Percentiles rank a stretch among this genome's conserved stretches.
Conservation (phyloP, 257 asterid genomes). For the Solanum chilense region DNA sequence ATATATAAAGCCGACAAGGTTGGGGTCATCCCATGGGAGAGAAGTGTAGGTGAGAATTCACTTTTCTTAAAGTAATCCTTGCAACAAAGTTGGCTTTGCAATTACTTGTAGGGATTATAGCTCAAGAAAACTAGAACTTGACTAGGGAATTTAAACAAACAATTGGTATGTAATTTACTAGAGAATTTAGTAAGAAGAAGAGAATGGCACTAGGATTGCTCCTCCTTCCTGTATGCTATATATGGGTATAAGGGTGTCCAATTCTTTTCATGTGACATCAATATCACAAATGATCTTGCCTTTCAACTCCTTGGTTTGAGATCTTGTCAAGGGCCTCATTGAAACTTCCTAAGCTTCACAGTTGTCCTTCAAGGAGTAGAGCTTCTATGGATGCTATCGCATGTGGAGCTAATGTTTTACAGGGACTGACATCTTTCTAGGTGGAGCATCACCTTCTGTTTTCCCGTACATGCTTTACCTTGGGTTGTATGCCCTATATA, state of each 20-base stretch:
- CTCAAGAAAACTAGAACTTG: not conserved
- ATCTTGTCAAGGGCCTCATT: not conserved
- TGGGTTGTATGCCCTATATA: not conserved
- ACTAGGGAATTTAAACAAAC: not conserved
- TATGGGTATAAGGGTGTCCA: not conserved
- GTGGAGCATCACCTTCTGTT: not conserved
- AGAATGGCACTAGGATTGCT: not conserved
- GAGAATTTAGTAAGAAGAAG: not conserved
- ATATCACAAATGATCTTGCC: not conserved
- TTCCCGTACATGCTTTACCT: not conserved
- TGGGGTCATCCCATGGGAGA: not conserved
- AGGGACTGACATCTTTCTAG: not conserved
- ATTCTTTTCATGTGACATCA: not conserved
- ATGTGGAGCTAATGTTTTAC: not conserved
- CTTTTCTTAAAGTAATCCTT: not conserved
- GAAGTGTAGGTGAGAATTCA: not conserved
- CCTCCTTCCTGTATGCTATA: not conserved
- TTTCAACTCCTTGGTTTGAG: not conserved
- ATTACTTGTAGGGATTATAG: not conserved
- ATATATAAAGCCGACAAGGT: not conserved
- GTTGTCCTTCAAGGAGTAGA: not conserved
- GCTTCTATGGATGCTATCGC: not conserved
- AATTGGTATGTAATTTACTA: not conserved
- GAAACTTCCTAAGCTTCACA: not conserved
- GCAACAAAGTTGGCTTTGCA: not conserved